These are phyloP conservation scores for Brettanomyces nanus DNA, from an alignment of 805 yeast genomes.

Conservation along the genomic window DNA sequence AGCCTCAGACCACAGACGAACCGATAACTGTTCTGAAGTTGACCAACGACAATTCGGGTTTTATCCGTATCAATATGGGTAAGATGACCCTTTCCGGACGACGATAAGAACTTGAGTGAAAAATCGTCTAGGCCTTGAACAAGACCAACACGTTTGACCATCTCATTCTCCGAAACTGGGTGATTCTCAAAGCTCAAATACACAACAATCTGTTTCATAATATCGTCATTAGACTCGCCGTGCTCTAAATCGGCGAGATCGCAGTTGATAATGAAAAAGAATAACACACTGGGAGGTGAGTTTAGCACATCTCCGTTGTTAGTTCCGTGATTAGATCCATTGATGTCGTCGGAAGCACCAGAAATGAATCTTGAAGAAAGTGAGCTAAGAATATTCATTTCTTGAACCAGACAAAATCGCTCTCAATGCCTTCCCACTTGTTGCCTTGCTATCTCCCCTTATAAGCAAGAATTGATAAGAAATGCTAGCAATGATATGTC, in stretches of 20 bases:
- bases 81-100: background rate
- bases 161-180: slow-evolving; percentile 13
- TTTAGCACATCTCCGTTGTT: background rate
- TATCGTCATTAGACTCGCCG: slow-evolving; percentile 17
- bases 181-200: slow-evolving; percentile 17
- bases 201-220: slow-evolving; percentile 17
- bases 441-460: too few relatives aligned
- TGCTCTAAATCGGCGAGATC: slow-evolving; percentile 7
- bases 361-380: too few relatives aligned
- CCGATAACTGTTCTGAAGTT: slow-evolving; percentile 26
- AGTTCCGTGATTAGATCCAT: too few relatives aligned
- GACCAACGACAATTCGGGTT: slow-evolving; percentile 24
- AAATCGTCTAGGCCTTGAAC: slow-evolving; percentile 22
- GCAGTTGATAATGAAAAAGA: slow-evolving; percentile 19
- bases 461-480: too few relatives aligned
- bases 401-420: too few relatives aligned
- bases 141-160: slow-evolving; percentile 19
- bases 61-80: slow-evolving; percentile 25
- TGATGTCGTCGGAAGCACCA: too few relatives aligned
- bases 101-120: slow-evolving; percentile 15
- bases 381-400: too few relatives aligned
- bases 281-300: slow-evolving; percentile 5
- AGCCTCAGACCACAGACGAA: slow-evolving; percentile 23
- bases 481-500: too few relatives aligned
- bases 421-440: too few relatives aligned